Evolutionary conservation across 2,329 filamentous ascomycete genomes (phyloP).

Genomic region (Penicillium glabrum): DNA sequence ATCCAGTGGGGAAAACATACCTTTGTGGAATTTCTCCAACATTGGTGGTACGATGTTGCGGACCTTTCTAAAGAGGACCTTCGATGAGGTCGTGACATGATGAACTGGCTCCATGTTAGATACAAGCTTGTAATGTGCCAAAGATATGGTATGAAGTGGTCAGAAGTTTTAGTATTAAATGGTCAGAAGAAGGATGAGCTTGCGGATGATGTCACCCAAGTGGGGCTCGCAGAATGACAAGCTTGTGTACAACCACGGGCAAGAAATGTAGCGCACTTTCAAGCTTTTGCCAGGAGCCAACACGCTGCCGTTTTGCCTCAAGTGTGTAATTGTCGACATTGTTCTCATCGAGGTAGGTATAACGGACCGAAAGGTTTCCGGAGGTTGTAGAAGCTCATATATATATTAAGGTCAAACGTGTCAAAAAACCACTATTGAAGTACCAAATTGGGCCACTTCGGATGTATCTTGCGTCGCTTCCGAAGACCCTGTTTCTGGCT

Average conservation of each 20-base stretch:
- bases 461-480: too few species aligned
- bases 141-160: not conserved
- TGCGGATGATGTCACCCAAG: constrained; percentile 36
- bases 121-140: not conserved
- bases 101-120: constrained; percentile 34
- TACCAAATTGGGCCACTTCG: too few species aligned
- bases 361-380: too few species aligned
- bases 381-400: too few species aligned
- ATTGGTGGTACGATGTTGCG: constrained; percentile 91
- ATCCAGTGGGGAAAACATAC: constrained; percentile 46
- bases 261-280: not conserved
- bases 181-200: constrained; percentile 5
- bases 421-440: too few species aligned
- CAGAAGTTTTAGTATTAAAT: not conserved
- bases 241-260: not conserved
- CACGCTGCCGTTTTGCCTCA: too few species aligned
- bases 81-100: constrained; percentile 66
- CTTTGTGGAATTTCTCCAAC: constrained; percentile 95
- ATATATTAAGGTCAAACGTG: too few species aligned
- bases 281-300: too few species aligned
- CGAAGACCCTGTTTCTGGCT: too few species aligned
- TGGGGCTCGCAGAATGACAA: constrained; percentile 22
- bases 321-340: too few species aligned
- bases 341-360: too few species aligned
- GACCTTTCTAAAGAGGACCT: constrained; percentile 74